phyloP scores from a whole-genome alignment of 257 asterid genomes.

The Ballota nigra region DNA sequence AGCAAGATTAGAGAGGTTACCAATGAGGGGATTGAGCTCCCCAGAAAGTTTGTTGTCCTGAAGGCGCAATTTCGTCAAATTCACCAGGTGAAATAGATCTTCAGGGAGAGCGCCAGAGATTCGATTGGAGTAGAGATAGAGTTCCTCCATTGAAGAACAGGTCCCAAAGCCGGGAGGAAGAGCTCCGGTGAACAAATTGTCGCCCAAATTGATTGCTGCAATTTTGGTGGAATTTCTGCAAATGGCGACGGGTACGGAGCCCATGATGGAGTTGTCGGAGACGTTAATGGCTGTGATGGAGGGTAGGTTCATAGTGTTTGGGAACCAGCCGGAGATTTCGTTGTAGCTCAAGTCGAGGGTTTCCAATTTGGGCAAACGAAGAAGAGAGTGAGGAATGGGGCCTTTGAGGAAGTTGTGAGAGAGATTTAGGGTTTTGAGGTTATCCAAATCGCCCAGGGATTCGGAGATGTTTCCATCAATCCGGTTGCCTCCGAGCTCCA shows the following conservation, averaged over 20 bases:
- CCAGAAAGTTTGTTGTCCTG: slow-evolving; percentile 63
- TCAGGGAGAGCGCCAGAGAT: slow-evolving; percentile 60
- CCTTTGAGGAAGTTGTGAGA: slow-evolving; percentile 58
- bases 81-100: slow-evolving; percentile 46
- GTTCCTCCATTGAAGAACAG: slow-evolving; percentile 53
- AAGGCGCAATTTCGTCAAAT: slow-evolving; percentile 41
- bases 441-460: slow-evolving; percentile 54
- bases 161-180: slow-evolving; percentile 48
- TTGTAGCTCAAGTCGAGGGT: slow-evolving; percentile 62
- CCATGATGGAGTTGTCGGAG: slow-evolving; percentile 50
- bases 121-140: slow-evolving; percentile 44
- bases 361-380: slow-evolving; percentile 52
- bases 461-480: slow-evolving; percentile 49
- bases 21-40: slow-evolving; percentile 41
- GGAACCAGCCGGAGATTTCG: slow-evolving; percentile 44
- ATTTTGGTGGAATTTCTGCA: slow-evolving; percentile 60
- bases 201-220: slow-evolving; percentile 38
- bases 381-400: slow-evolving; percentile 48
- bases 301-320: slow-evolving; percentile 46
- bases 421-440: slow-evolving; percentile 63
- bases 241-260: slow-evolving; percentile 54
- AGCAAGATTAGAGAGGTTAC: slow-evolving; percentile 62
- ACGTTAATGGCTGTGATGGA: slow-evolving; percentile 43
- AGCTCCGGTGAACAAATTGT: slow-evolving; percentile 44
- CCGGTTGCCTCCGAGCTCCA: slow-evolving; percentile 50